Evolutionary conservation across 306 rosid genomes (phyloP), one percentile per base, ranked within the genome.

Genomic region (Leucaena leucocephala): DNA sequence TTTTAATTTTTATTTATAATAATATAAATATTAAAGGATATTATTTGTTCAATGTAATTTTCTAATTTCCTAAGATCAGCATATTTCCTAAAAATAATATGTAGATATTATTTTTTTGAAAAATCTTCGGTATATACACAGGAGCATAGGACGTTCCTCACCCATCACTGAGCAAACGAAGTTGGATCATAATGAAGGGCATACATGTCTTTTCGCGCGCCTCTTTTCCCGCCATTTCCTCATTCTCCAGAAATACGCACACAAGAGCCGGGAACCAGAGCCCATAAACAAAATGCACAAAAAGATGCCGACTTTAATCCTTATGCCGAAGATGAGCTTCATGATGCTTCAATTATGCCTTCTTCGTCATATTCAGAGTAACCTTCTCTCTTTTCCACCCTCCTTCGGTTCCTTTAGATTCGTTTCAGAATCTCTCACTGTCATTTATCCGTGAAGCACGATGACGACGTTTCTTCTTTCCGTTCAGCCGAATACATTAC

Each of bases 401-500:
- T 12, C 69, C 55, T 63, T 52, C 35, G 14, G 36, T 85, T 80
- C 46, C 65, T 15, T 10, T 78, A 17, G 72, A 70, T n/a, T 78
- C 62, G 3, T 68, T 78, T 52, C 17, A 58, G 15, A 34, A 21
- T 3, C 36, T 14, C 14, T 40, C 54, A 0, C 4, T 78, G 8
- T 79, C 71, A 33, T 64, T 75, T 75, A 49, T 78, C 85, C 1
- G 52, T 12, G 8, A 69, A 74, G 13, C 40, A 27, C 11, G 27
- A 38, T 0, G 8, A 73, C 3, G 39, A 3, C 65, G 65, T 21
- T 59, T 22, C 36, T 64, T 17, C 1, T 27, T 27, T 27, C 27
- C 27, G 27, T 27, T 68, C 13, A 7, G 81, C 80, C 7, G 34
- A 76, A 49, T 76, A 76, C 8, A 67, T 80, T 80, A 40, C 7